A percentile compares a stretch with the other conserved stretches of the same genome.
These are phyloP conservation scores for Eustoma russellianum DNA, from an alignment of 257 asterid species.

Conservation along the genomic window DNA sequence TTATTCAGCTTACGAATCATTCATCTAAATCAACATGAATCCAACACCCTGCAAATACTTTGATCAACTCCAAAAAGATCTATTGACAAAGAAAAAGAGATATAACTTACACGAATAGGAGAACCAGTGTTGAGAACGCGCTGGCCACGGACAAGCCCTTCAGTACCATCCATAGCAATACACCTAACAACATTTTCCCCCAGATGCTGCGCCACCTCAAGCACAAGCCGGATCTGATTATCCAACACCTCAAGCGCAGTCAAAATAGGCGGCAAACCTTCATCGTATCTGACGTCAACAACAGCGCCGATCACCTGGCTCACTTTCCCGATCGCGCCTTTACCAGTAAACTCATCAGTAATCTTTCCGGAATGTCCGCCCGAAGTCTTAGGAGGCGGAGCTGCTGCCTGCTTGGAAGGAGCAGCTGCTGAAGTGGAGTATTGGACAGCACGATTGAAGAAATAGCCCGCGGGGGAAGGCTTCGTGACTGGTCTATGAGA, in stretches of 20 bases:
- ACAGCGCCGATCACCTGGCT: slow-evolving; percentile 5
- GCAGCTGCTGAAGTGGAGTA: not conserved
- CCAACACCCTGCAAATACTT: too few species aligned
- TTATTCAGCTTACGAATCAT: too few species aligned
- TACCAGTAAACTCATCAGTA: not conserved
- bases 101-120: slow-evolving; percentile 60
- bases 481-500: not conserved
- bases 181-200: slow-evolving; percentile 5
- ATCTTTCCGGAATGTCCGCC: not conserved
- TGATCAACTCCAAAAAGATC: too few species aligned
- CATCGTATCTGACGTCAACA: slow-evolving; percentile 1
- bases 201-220: slow-evolving; percentile 5
- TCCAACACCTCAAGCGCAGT: slow-evolving; percentile 3
- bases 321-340: slow-evolving; percentile 1
- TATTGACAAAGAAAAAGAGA: not conserved
- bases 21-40: too few species aligned
- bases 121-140: slow-evolving; percentile 80
- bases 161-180: slow-evolving; percentile 94
- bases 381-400: not conserved
- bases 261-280: slow-evolving; percentile 4
- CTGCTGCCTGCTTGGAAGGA: too few species aligned
- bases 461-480: not conserved
- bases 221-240: not conserved
- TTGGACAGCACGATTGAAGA: not conserved
- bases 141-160: slow-evolving; percentile 84